A percentile compares a stretch with the other conserved stretches of the same genome.
phyloP scores from a whole-genome alignment of 306 rosid species.

The Rubus idaeus region DNA sequence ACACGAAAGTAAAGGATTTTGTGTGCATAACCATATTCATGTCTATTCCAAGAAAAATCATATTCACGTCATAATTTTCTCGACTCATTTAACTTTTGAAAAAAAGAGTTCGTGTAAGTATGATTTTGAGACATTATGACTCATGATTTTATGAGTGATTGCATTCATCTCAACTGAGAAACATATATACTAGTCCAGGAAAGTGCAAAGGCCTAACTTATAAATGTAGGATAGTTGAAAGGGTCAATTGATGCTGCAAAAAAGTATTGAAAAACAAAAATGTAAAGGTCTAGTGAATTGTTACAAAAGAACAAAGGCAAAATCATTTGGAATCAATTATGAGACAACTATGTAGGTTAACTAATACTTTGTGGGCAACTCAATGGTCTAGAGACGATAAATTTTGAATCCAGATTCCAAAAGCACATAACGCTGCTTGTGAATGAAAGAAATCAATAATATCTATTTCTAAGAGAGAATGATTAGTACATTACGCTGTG shows the following conservation, averaged over 20 bases:
- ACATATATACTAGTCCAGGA: neutral
- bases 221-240: neutral
- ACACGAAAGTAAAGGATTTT: neutral
- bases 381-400: too few relatives aligned
- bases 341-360: too few relatives aligned
- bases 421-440: too few relatives aligned
- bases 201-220: neutral
- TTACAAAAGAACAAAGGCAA: too few relatives aligned
- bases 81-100: neutral
- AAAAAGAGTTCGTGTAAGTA: neutral
- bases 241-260: neutral
- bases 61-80: neutral
- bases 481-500: neutral
- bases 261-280: too few relatives aligned
- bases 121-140: neutral
- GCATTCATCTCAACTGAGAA: neutral
- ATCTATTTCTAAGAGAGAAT: neutral
- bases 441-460: neutral
- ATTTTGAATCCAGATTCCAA: too few relatives aligned
- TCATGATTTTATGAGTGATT: neutral
- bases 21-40: neutral
- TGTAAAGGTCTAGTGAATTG: too few relatives aligned
- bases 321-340: too few relatives aligned
- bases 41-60: neutral
- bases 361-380: too few relatives aligned